These are phyloP conservation scores for Leccinellum albellum DNA, from an alignment of 768 basidiomycete genomes.

Conservation along the genomic window DNA sequence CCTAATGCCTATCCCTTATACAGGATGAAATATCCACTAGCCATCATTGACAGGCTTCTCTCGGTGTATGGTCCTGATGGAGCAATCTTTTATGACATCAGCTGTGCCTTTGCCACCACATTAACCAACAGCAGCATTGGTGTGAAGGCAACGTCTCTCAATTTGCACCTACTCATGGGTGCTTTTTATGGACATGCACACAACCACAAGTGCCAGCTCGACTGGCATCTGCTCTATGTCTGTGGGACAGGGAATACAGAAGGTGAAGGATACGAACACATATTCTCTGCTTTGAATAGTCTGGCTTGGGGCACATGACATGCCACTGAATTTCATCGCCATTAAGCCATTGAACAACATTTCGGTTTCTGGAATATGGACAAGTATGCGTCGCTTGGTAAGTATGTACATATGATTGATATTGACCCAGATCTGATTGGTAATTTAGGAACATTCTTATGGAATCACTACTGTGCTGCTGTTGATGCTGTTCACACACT, in stretches of 20 bases:
- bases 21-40: background rate
- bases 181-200: conserved; percentile 4
- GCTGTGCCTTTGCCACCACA: no score
- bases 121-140: no score
- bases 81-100: no score
- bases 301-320: no score
- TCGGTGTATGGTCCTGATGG: no score
- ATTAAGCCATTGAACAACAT: no score
- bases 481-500: background rate
- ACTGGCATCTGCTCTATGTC: conserved; percentile 1
- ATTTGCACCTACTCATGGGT: no score
- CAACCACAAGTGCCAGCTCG: background rate
- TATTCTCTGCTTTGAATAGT: no score
- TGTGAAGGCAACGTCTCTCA: no score
- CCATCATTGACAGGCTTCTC: no score
- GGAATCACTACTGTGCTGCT: background rate
- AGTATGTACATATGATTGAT: background rate
- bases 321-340: no score
- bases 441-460: background rate
- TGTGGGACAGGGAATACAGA: background rate
- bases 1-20: background rate
- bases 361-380: conserved; percentile 1
- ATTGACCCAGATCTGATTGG: background rate
- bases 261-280: conserved; percentile 1
- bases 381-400: conserved; percentile 1